Conservation (phyloP, 192 early-diverging fungal genomes). For the Cetraspora pellucida region DNA sequence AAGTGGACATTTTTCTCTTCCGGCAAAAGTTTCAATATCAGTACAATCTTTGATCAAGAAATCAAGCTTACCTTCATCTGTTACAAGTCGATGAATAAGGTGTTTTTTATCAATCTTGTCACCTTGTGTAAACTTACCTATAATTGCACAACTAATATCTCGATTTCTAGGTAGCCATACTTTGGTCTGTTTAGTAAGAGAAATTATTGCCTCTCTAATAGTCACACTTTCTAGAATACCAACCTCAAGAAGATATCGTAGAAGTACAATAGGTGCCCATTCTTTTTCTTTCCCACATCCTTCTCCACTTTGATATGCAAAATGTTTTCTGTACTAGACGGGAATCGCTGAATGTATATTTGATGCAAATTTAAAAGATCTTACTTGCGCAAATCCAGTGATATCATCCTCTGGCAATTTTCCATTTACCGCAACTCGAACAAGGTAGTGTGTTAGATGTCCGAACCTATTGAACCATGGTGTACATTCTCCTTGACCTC, state of each 20-base stretch:
- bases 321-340: conserved; percentile 10
- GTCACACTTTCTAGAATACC: conserved; percentile 16
- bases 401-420: conserved; percentile 17
- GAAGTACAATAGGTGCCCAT: conserved; percentile 7
- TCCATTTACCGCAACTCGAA: conserved; percentile 1
- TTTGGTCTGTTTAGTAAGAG: conserved; percentile 25
- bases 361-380: not conserved
- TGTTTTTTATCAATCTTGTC: conserved; percentile 16
- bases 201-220: conserved; percentile 8
- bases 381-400: conserved; percentile 13
- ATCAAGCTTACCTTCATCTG: conserved; percentile 20
- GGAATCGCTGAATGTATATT: conserved; percentile 12
- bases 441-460: conserved; percentile 22
- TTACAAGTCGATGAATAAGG: not conserved
- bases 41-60: conserved; percentile 18
- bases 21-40: conserved; percentile 1
- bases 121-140: conserved; percentile 17
- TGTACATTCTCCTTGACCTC: conserved; percentile 18
- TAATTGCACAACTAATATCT: conserved; percentile 26
- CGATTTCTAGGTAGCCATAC: conserved; percentile 20
- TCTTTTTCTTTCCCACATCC: conserved; percentile 5
- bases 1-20: conserved; percentile 10
- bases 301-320: not conserved
- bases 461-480: conserved; percentile 15
- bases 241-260: conserved; percentile 12